phyloP scores from a whole-genome alignment of 768 basidiomycete species.

The Auricularia auricula-judae region DNA sequence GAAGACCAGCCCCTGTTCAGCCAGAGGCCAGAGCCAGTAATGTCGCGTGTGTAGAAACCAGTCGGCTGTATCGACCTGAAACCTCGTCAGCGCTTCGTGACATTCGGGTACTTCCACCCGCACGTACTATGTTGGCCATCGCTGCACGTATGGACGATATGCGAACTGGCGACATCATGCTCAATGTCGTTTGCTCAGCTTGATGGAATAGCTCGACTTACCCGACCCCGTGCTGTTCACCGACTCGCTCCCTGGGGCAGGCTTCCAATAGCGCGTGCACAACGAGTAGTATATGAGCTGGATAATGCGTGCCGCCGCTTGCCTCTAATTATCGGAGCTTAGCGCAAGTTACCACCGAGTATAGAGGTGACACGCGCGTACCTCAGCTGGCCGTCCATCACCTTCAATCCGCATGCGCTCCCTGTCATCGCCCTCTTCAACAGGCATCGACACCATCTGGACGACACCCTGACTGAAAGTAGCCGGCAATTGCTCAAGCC shows the following conservation, averaged over 20 bases:
- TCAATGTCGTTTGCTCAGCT: background rate
- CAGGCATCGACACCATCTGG: background rate
- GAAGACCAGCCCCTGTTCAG: background rate
- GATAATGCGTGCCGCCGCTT: background rate
- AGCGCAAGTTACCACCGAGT: background rate
- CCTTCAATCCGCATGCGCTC: background rate
- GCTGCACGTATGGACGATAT: background rate
- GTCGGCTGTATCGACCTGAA: background rate
- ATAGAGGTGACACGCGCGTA: too few relatives aligned
- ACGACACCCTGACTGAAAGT: background rate
- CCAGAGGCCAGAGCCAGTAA: background rate
- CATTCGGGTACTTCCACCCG: too few relatives aligned
- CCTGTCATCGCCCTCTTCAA: background rate
- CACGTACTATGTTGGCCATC: background rate
- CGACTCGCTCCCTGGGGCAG: background rate
- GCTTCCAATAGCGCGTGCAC: background rate
- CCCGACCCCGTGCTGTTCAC: background rate
- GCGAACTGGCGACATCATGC: background rate
- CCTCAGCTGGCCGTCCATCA: background rate
- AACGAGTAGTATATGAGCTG: background rate
- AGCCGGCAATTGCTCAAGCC: background rate
- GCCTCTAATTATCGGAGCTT: background rate
- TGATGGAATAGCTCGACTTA: background rate
- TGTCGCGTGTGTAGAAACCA: slow-evolving; percentile 1
- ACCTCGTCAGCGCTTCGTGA: too few relatives aligned